Percentiles rank a stretch among this genome's conserved stretches.
Conservation (phyloP, 768 basidiomycete species). For the Amanita muscaria region DNA sequence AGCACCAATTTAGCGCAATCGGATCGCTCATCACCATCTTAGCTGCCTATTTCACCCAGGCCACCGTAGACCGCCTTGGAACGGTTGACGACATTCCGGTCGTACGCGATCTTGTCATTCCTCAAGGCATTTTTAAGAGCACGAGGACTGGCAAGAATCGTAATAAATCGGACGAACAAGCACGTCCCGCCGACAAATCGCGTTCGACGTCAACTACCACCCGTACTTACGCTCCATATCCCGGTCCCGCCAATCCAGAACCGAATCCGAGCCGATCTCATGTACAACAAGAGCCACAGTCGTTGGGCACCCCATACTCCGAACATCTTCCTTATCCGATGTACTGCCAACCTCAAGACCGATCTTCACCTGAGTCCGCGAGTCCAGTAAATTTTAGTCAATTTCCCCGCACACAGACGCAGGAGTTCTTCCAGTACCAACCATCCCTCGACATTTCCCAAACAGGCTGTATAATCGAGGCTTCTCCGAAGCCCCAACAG, state of each 20-base stretch:
- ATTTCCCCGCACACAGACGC: neutral
- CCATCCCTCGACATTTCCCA: neutral
- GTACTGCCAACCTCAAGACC: neutral
- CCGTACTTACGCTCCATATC: constrained; percentile 35
- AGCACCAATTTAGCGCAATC: neutral
- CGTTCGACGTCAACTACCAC: constrained; percentile 21
- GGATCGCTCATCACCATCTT: constrained; percentile 9
- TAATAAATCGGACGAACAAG: constrained; percentile 33
- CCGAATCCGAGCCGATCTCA: neutral
- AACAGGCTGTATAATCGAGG: neutral
- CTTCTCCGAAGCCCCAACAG: neutral
- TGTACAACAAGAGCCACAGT: neutral
- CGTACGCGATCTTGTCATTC: constrained; percentile 53
- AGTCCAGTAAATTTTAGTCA: neutral
- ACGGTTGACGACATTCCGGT: constrained; percentile 61
- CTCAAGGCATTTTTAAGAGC: constrained; percentile 60
- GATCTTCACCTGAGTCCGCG: neutral
- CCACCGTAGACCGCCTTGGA: constrained; percentile 59
- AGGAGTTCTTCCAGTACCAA: neutral
- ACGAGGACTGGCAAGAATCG: constrained; percentile 49
- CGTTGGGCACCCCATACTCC: neutral
- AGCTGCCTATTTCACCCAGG: constrained; percentile 82
- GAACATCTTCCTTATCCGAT: neutral
- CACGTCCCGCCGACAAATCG: constrained; percentile 19
- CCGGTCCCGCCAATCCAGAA: constrained; percentile 13